Conservation (phyloP, 441 rosid species). For the Francoa sonchifolia region DNA sequence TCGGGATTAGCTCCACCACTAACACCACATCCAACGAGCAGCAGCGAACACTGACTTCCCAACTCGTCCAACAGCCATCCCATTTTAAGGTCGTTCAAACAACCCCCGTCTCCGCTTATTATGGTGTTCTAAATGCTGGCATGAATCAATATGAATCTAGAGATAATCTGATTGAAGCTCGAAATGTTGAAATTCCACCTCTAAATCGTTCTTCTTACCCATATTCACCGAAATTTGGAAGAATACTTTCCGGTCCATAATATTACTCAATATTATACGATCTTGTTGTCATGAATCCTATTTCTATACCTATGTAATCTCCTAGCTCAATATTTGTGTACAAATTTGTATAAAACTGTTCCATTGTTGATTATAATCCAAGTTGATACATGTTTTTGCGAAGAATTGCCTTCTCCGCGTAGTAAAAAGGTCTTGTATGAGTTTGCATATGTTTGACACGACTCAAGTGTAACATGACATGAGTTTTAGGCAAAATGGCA, state of each 20-base stretch:
- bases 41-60: slow-evolving; percentile 25
- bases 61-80: slow-evolving; percentile 24
- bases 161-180: slow-evolving; percentile 36
- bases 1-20: slow-evolving; percentile 49
- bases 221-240: slow-evolving; percentile 56
- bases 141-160: slow-evolving; percentile 40
- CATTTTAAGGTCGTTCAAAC: slow-evolving; percentile 42
- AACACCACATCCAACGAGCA: slow-evolving; percentile 39
- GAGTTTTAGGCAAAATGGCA: too few relatives aligned
- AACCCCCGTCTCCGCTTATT: slow-evolving; percentile 30
- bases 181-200: slow-evolving; percentile 29
- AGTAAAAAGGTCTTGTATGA: neutral
- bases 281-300: slow-evolving; percentile 1
- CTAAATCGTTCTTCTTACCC: slow-evolving; percentile 45
- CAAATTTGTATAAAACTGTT: slow-evolving; percentile 21
- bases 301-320: slow-evolving; percentile 11
- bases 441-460: too few relatives aligned
- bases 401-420: neutral
- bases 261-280: slow-evolving; percentile 8
- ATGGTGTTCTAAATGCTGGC: slow-evolving; percentile 38
- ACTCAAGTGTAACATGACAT: too few relatives aligned
- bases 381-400: neutral
- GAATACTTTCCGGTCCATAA: slow-evolving; percentile 68
- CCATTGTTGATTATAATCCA: slow-evolving; percentile 8
- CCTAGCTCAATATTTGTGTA: slow-evolving; percentile 19